phyloP scores from a whole-genome alignment of 2,329 filamentous ascomycete species.

The Xylaria sp. region DNA sequence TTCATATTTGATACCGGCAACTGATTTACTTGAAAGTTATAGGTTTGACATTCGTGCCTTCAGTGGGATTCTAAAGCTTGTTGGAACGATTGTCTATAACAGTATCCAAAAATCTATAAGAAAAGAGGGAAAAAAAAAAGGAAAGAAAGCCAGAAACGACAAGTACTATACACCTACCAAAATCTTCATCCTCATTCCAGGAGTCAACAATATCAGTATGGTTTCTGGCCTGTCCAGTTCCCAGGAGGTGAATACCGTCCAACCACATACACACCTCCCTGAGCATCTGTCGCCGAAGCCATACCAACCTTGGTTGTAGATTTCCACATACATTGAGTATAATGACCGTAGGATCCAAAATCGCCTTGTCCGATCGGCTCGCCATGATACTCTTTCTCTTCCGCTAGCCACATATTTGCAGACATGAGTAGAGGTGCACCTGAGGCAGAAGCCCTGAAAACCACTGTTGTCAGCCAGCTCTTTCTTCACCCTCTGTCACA shows the following conservation, averaged over 20 bases:
- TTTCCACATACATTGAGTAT: slow-evolving; percentile 42
- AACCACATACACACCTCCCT: slow-evolving; percentile 34
- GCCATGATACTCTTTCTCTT: slow-evolving; percentile 43
- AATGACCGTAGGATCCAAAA: slow-evolving; percentile 44
- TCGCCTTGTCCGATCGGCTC: slow-evolving; percentile 44
- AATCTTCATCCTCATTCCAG: neutral
- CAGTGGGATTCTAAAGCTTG: too few species aligned
- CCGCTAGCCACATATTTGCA: slow-evolving; percentile 42
- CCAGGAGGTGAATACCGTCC: slow-evolving; percentile 38
- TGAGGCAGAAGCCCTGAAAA: slow-evolving; percentile 24
- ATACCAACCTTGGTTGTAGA: slow-evolving; percentile 37
- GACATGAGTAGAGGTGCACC: slow-evolving; percentile 34
- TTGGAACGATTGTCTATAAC: too few species aligned
- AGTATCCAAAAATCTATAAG: too few species aligned
- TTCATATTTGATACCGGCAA: too few species aligned
- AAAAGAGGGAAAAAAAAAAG: too few species aligned
- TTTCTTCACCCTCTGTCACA: too few species aligned
- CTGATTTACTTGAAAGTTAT: too few species aligned
- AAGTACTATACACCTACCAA: too few species aligned
- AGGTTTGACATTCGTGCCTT: too few species aligned
- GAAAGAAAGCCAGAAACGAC: neutral
- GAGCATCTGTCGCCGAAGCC: slow-evolving; percentile 33
- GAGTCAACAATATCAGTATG: slow-evolving; percentile 27
- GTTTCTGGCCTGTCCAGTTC: slow-evolving; percentile 35
- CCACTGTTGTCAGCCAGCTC: neutral